Evolutionary conservation across 495 filamentous ascomycete species (phyloP).

Genomic region (Aspergillus homomorphus): DNA sequence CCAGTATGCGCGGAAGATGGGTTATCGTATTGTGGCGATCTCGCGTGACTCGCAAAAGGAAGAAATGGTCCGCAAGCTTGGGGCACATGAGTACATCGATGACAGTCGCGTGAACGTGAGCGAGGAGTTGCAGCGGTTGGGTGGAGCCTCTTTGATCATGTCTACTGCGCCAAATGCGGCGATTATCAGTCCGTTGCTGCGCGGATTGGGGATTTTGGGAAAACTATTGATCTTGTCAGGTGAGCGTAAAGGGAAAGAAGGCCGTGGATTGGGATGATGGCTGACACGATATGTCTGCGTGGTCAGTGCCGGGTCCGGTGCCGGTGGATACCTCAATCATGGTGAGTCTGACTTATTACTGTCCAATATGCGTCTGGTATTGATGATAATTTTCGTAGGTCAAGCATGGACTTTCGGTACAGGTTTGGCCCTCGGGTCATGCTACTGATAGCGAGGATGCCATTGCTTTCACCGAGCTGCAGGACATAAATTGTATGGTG

Average conservation of each 20-base stretch:
- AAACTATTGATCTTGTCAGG: constrained; percentile 58
- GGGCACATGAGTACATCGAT: constrained; percentile 68
- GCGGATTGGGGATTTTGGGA: constrained; percentile 53
- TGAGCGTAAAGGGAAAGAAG: constrained; percentile 5
- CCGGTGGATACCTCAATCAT: constrained; percentile 19
- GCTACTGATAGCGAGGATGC: constrained; percentile 64
- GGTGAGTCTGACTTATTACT: constrained; percentile 11
- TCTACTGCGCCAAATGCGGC: constrained; percentile 59
- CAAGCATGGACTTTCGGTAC: constrained; percentile 49
- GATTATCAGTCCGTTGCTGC: constrained; percentile 51
- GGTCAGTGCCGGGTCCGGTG: constrained; percentile 28
- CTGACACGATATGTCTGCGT: not conserved
- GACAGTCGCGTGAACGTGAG: constrained; percentile 50
- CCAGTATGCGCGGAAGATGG: constrained; percentile 63
- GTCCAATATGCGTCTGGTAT: not conserved
- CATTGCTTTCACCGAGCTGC: constrained; percentile 55
- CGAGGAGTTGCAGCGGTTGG: constrained; percentile 51
- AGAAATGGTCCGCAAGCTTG: constrained; percentile 56
- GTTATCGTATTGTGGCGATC: constrained; percentile 62
- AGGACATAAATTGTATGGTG: constrained; percentile 60
- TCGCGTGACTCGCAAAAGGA: constrained; percentile 56
- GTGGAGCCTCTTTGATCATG: constrained; percentile 61
- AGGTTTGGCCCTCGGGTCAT: constrained; percentile 63
- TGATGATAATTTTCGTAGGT: not conserved
- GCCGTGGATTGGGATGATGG: not conserved